Evolutionary conservation across 106 monocot species (phyloP).

Genomic region (Phalaenopsis equestris): DNA sequence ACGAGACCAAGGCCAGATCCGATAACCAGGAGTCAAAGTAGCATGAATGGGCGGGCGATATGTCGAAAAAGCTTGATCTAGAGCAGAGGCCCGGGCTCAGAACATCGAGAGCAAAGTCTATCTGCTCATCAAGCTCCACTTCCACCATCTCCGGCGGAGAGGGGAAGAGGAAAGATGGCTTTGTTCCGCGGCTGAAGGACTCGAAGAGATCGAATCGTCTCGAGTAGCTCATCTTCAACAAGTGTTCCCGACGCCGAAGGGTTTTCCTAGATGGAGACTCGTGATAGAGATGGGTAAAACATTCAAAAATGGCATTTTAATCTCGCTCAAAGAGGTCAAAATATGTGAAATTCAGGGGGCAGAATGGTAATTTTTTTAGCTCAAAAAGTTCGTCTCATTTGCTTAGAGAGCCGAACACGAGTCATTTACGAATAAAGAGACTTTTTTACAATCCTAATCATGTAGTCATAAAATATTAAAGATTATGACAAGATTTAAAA

Average conservation of each 20-base stretch:
- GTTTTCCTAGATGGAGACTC: background rate
- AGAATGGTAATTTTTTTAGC: too few relatives aligned
- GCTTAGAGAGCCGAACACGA: too few relatives aligned
- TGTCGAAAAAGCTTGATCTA: conserved; percentile 5
- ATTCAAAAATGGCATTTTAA: too few relatives aligned
- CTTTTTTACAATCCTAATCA: too few relatives aligned
- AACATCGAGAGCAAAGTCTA: conserved; percentile 31
- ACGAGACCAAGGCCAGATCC: conserved; percentile 12
- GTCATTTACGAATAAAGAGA: too few relatives aligned
- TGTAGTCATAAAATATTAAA: too few relatives aligned
- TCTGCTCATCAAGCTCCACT: conserved; percentile 10
- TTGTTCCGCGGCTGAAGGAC: background rate
- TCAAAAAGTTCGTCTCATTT: too few relatives aligned
- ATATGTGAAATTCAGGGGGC: too few relatives aligned
- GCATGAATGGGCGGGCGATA: conserved; percentile 2
- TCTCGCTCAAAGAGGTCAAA: too few relatives aligned
- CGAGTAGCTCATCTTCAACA: conserved; percentile 21
- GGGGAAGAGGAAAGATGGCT: background rate
- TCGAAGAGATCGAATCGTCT: conserved; percentile 30
- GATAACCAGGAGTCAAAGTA: conserved; percentile 17
- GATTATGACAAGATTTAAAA: too few relatives aligned
- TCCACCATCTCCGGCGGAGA: background rate
- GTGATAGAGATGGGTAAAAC: too few relatives aligned
- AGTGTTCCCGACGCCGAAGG: background rate
- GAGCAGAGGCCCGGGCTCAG: conserved; percentile 17